Percentiles rank a stretch among this genome's conserved stretches.
These are phyloP conservation scores for Bipolaris gigantea DNA, from an alignment of 2,329 filamentous ascomycete genomes.

Conservation along the genomic window DNA sequence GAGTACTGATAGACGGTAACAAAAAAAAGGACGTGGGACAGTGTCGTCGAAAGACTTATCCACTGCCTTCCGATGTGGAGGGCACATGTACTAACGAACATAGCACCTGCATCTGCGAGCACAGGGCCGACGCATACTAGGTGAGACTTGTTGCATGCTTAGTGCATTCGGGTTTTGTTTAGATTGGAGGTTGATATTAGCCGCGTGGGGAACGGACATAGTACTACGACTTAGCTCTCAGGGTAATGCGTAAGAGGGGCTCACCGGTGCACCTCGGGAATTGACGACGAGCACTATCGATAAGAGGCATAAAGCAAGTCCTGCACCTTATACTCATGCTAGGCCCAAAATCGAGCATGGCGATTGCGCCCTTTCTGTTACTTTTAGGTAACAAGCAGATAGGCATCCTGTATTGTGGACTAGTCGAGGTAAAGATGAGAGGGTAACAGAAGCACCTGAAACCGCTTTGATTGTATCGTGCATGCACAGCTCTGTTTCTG, in stretches of 20 bases:
- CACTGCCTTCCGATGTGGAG: slow-evolving; percentile 14
- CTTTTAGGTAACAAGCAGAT: neutral
- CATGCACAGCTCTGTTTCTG: neutral
- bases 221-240: neutral
- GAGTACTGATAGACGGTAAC: neutral
- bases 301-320: neutral
- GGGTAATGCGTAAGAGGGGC: neutral
- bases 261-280: neutral
- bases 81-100: neutral
- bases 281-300: neutral
- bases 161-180: neutral
- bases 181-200: no score
- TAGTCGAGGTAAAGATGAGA: neutral
- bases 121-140: neutral
- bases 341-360: neutral
- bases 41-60: neutral
- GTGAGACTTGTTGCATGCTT: neutral
- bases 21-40: neutral
- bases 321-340: neutral
- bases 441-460: neutral
- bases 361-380: neutral
- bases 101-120: slow-evolving; percentile 4
- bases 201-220: neutral
- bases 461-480: neutral
- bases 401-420: neutral